phyloP scores from a whole-genome alignment of 2,329 filamentous ascomycete genomes.

The Exophiala xenobiotica region DNA sequence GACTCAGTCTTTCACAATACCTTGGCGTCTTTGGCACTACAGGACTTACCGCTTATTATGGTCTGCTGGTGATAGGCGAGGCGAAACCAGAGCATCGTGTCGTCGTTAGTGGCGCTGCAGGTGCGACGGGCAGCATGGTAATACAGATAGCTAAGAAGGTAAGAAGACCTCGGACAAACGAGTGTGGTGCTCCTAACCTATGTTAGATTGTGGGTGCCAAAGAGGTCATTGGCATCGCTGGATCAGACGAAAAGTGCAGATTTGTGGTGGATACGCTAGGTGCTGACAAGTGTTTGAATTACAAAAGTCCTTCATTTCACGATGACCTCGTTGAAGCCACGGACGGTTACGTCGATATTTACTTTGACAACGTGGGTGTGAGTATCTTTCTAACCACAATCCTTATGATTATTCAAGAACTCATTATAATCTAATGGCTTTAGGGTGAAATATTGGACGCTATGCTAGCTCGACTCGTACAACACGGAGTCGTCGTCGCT shows the following conservation, averaged over 20 bases:
- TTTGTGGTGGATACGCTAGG: too few relatives aligned
- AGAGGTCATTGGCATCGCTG: constrained; percentile 63
- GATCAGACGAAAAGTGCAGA: constrained; percentile 64
- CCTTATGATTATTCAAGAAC: too few relatives aligned
- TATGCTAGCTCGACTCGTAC: constrained; percentile 24
- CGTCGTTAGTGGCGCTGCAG: constrained; percentile 74
- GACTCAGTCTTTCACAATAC: constrained; percentile 44
- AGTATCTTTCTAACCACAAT: too few relatives aligned
- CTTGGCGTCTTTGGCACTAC: constrained; percentile 39
- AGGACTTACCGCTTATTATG: constrained; percentile 74
- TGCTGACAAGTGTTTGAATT: constrained; percentile 66
- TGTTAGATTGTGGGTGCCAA: constrained; percentile 61
- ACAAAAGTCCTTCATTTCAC: constrained; percentile 63
- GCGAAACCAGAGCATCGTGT: constrained; percentile 70
- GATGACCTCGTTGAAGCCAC: constrained; percentile 33
- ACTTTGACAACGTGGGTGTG: constrained; percentile 61
- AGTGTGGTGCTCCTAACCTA: too few relatives aligned
- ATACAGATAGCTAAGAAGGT: constrained; percentile 51
- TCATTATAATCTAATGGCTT: neutral
- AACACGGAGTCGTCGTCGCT: constrained; percentile 40
- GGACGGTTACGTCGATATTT: constrained; percentile 58
- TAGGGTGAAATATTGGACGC: constrained; percentile 26
- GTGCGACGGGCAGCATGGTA: constrained; percentile 72
- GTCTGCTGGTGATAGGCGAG: constrained; percentile 66
- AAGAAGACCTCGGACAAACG: too few relatives aligned